Evolutionary conservation across 2,329 filamentous ascomycete genomes (phyloP).

Genomic region (Pseudogymnoascus sp.): DNA sequence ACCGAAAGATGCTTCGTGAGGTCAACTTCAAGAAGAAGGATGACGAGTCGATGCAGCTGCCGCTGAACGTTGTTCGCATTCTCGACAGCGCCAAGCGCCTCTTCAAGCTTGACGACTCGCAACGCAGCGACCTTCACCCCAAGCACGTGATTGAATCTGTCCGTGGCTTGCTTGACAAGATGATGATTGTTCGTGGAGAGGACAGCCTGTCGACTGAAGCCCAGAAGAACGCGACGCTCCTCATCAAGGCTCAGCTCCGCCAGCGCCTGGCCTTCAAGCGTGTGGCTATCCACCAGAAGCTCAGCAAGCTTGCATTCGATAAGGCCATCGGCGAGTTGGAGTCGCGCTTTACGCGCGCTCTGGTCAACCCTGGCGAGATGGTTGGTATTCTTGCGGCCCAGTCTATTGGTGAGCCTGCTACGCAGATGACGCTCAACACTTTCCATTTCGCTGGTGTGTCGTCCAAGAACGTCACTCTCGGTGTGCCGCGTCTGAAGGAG

Average conservation of each 20-base stretch:
- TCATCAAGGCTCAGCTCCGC: slow-evolving; percentile 87
- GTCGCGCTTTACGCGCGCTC: slow-evolving; percentile 75
- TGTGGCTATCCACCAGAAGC: slow-evolving; percentile 72
- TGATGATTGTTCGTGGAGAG: slow-evolving; percentile 78
- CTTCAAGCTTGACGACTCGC: slow-evolving; percentile 79
- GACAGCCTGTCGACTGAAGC: slow-evolving; percentile 80
- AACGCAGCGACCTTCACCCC: slow-evolving; percentile 83
- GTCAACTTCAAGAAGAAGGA: slow-evolving; percentile 62
- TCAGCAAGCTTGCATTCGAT: slow-evolving; percentile 87
- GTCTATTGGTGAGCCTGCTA: slow-evolving; percentile 96
- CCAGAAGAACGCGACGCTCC: slow-evolving; percentile 75
- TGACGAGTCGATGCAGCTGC: slow-evolving; percentile 81
- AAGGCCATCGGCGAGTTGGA: slow-evolving; percentile 88
- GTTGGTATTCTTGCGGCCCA: slow-evolving; percentile 95
- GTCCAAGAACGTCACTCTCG: slow-evolving; percentile 97
- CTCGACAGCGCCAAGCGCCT: slow-evolving; percentile 84
- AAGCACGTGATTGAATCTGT: slow-evolving; percentile 78
- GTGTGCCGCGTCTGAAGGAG: slow-evolving; percentile 98
- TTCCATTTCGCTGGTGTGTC: slow-evolving; percentile 99
- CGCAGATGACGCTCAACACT: slow-evolving; percentile 98
- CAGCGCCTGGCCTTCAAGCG: slow-evolving; percentile 90
- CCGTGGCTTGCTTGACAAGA: slow-evolving; percentile 61
- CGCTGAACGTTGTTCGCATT: slow-evolving; percentile 84
- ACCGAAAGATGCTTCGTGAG: slow-evolving; percentile 65
- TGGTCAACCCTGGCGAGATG: slow-evolving; percentile 94